phyloP scores from a whole-genome alignment of 2,329 filamentous ascomycete species.

The Xylaria sp. region DNA sequence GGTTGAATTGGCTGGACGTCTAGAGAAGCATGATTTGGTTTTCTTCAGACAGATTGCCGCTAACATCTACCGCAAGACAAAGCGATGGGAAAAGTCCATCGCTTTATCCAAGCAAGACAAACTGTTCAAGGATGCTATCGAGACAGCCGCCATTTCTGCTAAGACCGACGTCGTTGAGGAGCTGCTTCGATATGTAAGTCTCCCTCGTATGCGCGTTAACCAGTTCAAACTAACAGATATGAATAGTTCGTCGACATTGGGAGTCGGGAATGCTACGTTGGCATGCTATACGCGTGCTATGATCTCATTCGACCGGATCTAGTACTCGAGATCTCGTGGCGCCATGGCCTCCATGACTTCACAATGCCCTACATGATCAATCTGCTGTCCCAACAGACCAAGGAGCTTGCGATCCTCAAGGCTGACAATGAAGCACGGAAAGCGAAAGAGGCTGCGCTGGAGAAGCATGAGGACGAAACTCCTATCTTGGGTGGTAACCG shows the following conservation, averaged over 20 bases:
- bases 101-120: slow-evolving; percentile 98
- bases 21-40: slow-evolving; percentile 97
- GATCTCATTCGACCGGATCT: slow-evolving; percentile 94
- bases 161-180: slow-evolving; percentile 96
- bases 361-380: slow-evolving; percentile 99
- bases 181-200: slow-evolving; percentile 93
- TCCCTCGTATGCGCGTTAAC: slow-evolving; percentile 11
- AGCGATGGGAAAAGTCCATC: slow-evolving; percentile 99
- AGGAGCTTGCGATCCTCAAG: slow-evolving; percentile 85
- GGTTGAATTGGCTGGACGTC: slow-evolving; percentile 86
- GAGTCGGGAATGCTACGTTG: slow-evolving; percentile 99
- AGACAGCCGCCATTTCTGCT: slow-evolving; percentile 91
- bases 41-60: slow-evolving; percentile 99
- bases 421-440: slow-evolving; percentile 97
- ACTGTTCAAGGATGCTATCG: slow-evolving; percentile 98
- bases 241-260: slow-evolving; percentile 96
- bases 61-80: slow-evolving; percentile 99
- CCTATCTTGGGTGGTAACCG: slow-evolving; percentile 90
- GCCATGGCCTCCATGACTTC: slow-evolving; percentile 92
- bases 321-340: slow-evolving; percentile 97
- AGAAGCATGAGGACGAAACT: slow-evolving; percentile 92
- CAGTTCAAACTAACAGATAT: slow-evolving; percentile 49
- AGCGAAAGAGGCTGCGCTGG: slow-evolving; percentile 73
- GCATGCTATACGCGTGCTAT: slow-evolving; percentile 99
- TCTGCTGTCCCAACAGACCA: slow-evolving; percentile 89